Percentiles rank a stretch among this genome's conserved stretches.
Evolutionary conservation across 805 yeast genomes (phyloP).

Genomic region (Metschnikowia rubicola): DNA sequence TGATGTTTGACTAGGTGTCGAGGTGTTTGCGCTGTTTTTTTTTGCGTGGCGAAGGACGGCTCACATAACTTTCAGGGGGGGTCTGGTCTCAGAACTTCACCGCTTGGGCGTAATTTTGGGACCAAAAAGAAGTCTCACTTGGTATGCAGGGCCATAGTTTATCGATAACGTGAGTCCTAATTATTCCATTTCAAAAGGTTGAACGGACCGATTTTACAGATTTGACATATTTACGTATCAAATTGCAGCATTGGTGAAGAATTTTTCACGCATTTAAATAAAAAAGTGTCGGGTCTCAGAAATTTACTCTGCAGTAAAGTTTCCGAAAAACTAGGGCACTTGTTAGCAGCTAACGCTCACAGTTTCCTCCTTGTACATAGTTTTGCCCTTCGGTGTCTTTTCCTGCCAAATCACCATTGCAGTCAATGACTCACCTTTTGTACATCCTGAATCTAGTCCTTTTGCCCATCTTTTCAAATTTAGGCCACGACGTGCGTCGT

Average conservation of each 20-base stretch:
- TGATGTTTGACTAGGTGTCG: constrained; percentile 6
- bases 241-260: no score
- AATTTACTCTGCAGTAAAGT: no score
- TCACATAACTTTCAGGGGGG: neutral
- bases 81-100: neutral
- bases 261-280: no score
- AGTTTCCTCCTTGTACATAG: constrained; percentile 10
- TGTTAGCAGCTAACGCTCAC: constrained; percentile 13
- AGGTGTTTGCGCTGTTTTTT: constrained; percentile 4
- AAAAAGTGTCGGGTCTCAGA: no score
- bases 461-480: constrained; percentile 59
- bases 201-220: no score
- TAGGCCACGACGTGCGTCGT: constrained; percentile 79
- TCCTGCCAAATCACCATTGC: constrained; percentile 51
- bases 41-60: neutral
- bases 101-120: constrained; percentile 1
- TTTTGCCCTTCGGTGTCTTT: constrained; percentile 3
- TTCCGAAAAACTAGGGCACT: neutral
- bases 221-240: no score
- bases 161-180: no score
- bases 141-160: no score
- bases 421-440: constrained; percentile 63
- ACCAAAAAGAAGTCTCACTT: no score
- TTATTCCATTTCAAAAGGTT: no score
- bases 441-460: constrained; percentile 85